These are phyloP conservation scores for Plasmodium reichenowi DNA, from an alignment of 169 alveolate genomes.

Conservation along the genomic window DNA sequence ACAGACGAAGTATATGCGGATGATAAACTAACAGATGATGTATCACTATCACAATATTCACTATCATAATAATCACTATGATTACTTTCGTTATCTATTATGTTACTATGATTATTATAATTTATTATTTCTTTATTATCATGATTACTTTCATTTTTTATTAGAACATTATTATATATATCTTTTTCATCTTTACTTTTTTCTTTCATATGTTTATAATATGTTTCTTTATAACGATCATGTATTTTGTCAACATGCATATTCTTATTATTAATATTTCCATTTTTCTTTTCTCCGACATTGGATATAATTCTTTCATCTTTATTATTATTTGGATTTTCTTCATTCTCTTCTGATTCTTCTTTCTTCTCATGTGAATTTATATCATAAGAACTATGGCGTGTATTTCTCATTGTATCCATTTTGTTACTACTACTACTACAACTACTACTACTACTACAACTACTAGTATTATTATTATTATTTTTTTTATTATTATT, in stretches of 20 bases:
- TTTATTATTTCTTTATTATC: background rate
- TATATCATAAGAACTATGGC: background rate
- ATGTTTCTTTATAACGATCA: background rate
- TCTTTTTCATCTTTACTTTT: background rate
- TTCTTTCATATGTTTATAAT: background rate
- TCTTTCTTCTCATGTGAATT: conserved; percentile 6
- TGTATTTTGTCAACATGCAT: background rate
- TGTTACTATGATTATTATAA: too few relatives aligned
- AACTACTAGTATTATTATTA: background rate
- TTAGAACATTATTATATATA: background rate
- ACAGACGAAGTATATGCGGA: background rate
- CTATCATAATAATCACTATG: background rate
- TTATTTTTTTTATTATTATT: too few relatives aligned
- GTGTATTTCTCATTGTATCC: background rate
- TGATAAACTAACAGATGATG: too few relatives aligned
- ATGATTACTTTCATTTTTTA: background rate
- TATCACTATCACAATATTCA: too few relatives aligned
- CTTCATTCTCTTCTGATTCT: conserved; percentile 7
- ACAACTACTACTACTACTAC: background rate
- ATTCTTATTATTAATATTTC: background rate
- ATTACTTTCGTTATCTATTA: background rate
- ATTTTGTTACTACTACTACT: background rate
- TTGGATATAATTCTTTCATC: background rate
- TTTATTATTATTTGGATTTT: background rate
- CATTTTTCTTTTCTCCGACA: background rate